Evolutionary conservation across 2,329 filamentous ascomycete species (phyloP), one percentile per base, ranked within the genome.

Genomic region (Fusarium irregulare): DNA sequence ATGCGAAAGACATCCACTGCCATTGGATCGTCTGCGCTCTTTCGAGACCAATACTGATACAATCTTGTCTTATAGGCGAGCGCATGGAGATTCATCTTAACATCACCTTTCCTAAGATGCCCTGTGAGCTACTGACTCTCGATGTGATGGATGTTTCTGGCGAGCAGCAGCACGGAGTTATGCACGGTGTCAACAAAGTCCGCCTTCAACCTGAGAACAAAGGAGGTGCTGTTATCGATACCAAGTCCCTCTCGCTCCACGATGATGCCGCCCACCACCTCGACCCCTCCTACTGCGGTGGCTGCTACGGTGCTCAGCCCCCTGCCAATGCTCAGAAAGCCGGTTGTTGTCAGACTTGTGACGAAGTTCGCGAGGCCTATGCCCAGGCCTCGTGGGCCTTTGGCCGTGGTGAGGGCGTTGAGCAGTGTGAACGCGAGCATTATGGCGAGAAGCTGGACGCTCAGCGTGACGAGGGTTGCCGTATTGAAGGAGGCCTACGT

Each of bases 61-160:
- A 25, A 23, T 23, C 40, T 23, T 50, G 34, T 10, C 44, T 47
- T 51, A 59, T 73, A 93, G 92, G 93, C 80, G 94, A 99, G 86
- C 93, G 95, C 81, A 98, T 99, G 95, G 96, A 98, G 80, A 99
- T 99, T 72, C 94, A 97, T 80, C 88, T 99, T 81, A 99, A 99
- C 84, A 91, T 99, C 64, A 96, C 93, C 48, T 99, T 99, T 79
- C 96, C 96, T 12, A 90, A 91, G 68, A 88, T 99, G 73, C 96
- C 96, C 12, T 99, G 96, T 83, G 95, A 98, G 81, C 89, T 99
- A 54, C 86, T 98, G 72, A 98, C 96, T 14, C 90, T 99, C 75
- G 96, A 99, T 80, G 95, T 99, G 60, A 99, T 99, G 96, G 96
- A 99, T 82, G 95, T 98, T 27, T 97, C 94, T 23, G 96, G 96